phyloP scores from a whole-genome alignment of 768 basidiomycete genomes.

The Rhizopogon salebrosus region DNA sequence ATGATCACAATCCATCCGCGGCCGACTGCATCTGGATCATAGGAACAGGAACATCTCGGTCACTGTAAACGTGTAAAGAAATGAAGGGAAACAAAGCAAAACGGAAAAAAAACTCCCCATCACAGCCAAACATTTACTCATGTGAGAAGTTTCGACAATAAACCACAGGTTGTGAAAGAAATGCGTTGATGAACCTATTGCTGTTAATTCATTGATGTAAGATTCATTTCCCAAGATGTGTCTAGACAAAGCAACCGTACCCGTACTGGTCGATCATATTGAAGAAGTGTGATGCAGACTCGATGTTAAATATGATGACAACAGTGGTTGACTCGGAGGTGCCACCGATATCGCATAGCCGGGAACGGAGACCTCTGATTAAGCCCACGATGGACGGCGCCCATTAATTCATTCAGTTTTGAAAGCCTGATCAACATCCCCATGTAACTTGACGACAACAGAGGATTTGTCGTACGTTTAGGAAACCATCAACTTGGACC shows the following conservation, averaged over 20 bases:
- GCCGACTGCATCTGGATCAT: not conserved
- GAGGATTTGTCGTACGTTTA: not conserved
- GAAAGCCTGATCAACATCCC: not conserved
- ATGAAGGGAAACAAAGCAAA: not conserved
- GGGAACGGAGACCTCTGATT: not conserved
- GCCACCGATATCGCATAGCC: not conserved
- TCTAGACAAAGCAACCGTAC: not conserved
- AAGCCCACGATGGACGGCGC: not conserved
- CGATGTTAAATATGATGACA: too few species aligned
- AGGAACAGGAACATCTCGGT: not conserved
- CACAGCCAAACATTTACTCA: not conserved
- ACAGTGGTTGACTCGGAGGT: too few species aligned
- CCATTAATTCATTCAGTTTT: too few species aligned
- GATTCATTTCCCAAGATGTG: too few species aligned
- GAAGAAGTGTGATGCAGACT: not conserved
- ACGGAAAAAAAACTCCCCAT: too few species aligned
- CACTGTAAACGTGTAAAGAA: not conserved
- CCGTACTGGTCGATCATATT: not conserved
- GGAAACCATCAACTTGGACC: not conserved
- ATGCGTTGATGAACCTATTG: not conserved
- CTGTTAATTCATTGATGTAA: not conserved
- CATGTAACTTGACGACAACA: too few species aligned
- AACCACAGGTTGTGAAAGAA: not conserved
- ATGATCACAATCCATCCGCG: not conserved
- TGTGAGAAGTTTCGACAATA: not conserved